A percentile compares a stretch with the other conserved stretches of the same genome.
These are phyloP conservation scores for Alnus glutinosa DNA, from an alignment of 306 rosid genomes.

Conservation along the genomic window DNA sequence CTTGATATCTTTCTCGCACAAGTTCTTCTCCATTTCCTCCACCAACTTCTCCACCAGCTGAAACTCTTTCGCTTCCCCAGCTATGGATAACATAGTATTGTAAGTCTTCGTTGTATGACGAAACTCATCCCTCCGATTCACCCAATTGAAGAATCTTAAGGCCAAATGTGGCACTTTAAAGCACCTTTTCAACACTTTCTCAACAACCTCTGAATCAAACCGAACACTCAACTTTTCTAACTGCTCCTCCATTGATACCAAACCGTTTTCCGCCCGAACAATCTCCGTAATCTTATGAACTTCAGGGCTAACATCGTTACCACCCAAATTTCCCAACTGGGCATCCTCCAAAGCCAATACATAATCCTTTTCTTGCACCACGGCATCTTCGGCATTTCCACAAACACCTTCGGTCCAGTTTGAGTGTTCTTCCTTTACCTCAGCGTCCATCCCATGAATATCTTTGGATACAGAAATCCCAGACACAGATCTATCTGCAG, in stretches of 20 bases:
- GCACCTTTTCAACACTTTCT: slow-evolving; percentile 79
- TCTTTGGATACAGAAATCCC: slow-evolving; percentile 37
- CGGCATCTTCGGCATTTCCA: slow-evolving; percentile 38
- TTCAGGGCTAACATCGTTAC: slow-evolving; percentile 48
- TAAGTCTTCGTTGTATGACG: slow-evolving; percentile 52
- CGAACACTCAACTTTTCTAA: slow-evolving; percentile 44
- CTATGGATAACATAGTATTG: slow-evolving; percentile 67
- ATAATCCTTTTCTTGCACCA: slow-evolving; percentile 28
- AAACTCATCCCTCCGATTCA: slow-evolving; percentile 55
- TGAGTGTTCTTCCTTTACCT: slow-evolving; percentile 11
- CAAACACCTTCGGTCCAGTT: slow-evolving; percentile 47
- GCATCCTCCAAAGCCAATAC: slow-evolving; percentile 25
- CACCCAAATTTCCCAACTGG: slow-evolving; percentile 35
- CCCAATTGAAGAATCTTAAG: slow-evolving; percentile 68
- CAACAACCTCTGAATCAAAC: slow-evolving; percentile 57
- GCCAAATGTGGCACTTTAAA: slow-evolving; percentile 72
- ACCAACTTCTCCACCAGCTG: slow-evolving; percentile 60
- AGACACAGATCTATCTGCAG: slow-evolving; percentile 31
- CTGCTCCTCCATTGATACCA: slow-evolving; percentile 55
- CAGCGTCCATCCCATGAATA: background rate
- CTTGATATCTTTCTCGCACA: slow-evolving; percentile 52
- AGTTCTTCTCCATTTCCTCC: slow-evolving; percentile 64
- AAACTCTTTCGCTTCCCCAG: slow-evolving; percentile 76
- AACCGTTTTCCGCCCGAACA: slow-evolving; percentile 44
- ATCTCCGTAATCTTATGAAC: slow-evolving; percentile 55